Conservation (phyloP, 1,284 basidiomycete genomes). For the Retiboletus flavoniger region DNA sequence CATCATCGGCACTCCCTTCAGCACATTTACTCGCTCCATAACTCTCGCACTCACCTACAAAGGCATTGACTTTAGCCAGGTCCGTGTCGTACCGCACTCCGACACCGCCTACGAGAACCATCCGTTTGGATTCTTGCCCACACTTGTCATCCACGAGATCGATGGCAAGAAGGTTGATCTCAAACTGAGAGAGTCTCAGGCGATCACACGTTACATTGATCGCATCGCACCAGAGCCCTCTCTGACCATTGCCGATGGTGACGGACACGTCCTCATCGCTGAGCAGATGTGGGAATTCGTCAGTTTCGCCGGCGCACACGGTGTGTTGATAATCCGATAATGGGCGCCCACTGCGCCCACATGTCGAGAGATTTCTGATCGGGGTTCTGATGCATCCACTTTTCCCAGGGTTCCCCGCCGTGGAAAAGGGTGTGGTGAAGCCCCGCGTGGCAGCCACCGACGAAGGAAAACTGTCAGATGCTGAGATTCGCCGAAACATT, state of each 20-base stretch:
- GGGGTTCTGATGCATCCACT: not conserved
- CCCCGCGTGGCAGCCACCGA: conserved; percentile 31
- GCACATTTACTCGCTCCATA: conserved; percentile 36
- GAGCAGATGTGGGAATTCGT: conserved; percentile 38
- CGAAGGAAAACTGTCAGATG: conserved; percentile 25
- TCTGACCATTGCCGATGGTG: conserved; percentile 22
- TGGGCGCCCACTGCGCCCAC: not conserved
- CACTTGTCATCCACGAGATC: conserved; percentile 31
- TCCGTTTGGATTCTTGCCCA: conserved; percentile 35
- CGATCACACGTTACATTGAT: conserved; percentile 32
- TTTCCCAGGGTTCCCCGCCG: conserved; percentile 26
- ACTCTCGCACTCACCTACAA: conserved; percentile 33
- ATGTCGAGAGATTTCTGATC: not conserved
- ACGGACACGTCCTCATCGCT: conserved; percentile 20
- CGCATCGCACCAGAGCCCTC: conserved; percentile 29
- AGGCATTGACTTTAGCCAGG: conserved; percentile 27
- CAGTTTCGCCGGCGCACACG: conserved; percentile 26
- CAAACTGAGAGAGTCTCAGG: conserved; percentile 30
- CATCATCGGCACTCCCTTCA: conserved; percentile 35
- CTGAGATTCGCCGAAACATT: conserved; percentile 23
- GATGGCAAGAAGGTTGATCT: conserved; percentile 24
- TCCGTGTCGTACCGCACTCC: conserved; percentile 30
- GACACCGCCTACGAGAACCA: conserved; percentile 30
- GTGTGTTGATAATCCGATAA: conserved; percentile 11
- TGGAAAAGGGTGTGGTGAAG: conserved; percentile 35